A percentile compares a stretch with the other conserved stretches of the same genome.
phyloP scores from a whole-genome alignment of 495 filamentous ascomycete species.

The Talaromyces thailandensis region DNA sequence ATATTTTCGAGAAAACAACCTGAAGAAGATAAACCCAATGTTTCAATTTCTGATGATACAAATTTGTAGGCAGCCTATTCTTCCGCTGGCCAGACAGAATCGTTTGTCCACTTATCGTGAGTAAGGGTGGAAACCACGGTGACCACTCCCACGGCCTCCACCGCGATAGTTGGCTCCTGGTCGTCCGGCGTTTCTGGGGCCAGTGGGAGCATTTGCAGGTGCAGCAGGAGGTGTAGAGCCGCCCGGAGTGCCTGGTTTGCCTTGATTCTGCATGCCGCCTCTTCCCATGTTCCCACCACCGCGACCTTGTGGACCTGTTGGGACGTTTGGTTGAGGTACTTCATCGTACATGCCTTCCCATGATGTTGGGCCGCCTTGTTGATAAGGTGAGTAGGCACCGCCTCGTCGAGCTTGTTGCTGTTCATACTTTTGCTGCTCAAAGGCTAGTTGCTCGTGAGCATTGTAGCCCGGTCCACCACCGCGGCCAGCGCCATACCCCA shows the following conservation, averaged over 20 bases:
- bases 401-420: conserved; percentile 52
- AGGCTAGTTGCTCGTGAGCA: conserved; percentile 67
- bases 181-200: conserved; percentile 90
- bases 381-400: conserved; percentile 37
- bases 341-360: conserved; percentile 99
- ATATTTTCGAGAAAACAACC: neutral
- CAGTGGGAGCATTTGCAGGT: conserved; percentile 89
- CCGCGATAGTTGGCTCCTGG: conserved; percentile 93
- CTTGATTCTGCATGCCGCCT: conserved; percentile 27
- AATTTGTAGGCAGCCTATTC: neutral
- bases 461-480: conserved; percentile 52
- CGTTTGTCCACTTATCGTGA: conserved; percentile 19
- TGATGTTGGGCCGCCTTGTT: conserved; percentile 59
- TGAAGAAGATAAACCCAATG: neutral
- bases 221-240: conserved; percentile 52
- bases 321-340: conserved; percentile 75
- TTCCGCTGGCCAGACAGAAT: neutral
- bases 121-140: conserved; percentile 79
- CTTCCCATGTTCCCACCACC: conserved; percentile 43
- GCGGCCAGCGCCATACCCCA: conserved; percentile 20
- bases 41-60: neutral
- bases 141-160: conserved; percentile 67
- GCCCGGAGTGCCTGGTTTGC: conserved; percentile 17
- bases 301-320: conserved; percentile 42
- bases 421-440: conserved; percentile 84